phyloP scores from a whole-genome alignment of 352 stramenopile species.

The Phytopythium oedochilum region DNA sequence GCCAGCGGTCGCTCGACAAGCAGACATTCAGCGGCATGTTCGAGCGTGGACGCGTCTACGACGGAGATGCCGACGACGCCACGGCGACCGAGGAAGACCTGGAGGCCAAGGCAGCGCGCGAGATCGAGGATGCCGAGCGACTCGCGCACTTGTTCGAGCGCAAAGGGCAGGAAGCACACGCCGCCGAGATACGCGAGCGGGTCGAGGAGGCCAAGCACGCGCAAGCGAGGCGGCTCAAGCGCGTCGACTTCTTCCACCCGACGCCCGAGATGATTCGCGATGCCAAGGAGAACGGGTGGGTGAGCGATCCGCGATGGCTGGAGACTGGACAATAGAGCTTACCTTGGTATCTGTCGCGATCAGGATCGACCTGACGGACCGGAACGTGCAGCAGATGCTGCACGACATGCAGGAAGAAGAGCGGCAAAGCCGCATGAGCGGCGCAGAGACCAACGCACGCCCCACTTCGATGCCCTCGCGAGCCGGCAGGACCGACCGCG shows the following conservation, averaged over 20 bases:
- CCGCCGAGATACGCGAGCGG: slow-evolving; percentile 58
- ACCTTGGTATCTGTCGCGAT: not conserved
- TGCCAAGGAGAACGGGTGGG: slow-evolving; percentile 67
- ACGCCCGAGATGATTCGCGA: slow-evolving; percentile 75
- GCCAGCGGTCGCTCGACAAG: slow-evolving; percentile 63
- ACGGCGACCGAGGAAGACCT: not conserved
- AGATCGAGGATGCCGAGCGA: slow-evolving; percentile 64
- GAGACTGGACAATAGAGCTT: not conserved
- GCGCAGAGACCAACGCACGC: not conserved
- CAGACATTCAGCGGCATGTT: slow-evolving; percentile 86
- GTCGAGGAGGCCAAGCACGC: slow-evolving; percentile 46
- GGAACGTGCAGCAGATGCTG: slow-evolving; percentile 72
- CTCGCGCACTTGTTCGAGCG: slow-evolving; percentile 64
- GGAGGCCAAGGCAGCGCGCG: not conserved
- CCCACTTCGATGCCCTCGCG: slow-evolving; percentile 10
- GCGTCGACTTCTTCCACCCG: slow-evolving; percentile 76
- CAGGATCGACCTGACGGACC: slow-evolving; percentile 78
- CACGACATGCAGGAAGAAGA: slow-evolving; percentile 77
- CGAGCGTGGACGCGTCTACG: slow-evolving; percentile 58
- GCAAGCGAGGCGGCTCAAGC: slow-evolving; percentile 40
- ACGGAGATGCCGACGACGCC: slow-evolving; percentile 13
- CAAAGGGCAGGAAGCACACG: slow-evolving; percentile 55
- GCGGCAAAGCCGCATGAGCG: slow-evolving; percentile 16
- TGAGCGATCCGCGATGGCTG: not conserved
- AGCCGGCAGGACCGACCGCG: slow-evolving; percentile 2